These are phyloP conservation scores for Prunus yedoensis DNA, from an alignment of 331 rosid genomes.

Conservation along the genomic window DNA sequence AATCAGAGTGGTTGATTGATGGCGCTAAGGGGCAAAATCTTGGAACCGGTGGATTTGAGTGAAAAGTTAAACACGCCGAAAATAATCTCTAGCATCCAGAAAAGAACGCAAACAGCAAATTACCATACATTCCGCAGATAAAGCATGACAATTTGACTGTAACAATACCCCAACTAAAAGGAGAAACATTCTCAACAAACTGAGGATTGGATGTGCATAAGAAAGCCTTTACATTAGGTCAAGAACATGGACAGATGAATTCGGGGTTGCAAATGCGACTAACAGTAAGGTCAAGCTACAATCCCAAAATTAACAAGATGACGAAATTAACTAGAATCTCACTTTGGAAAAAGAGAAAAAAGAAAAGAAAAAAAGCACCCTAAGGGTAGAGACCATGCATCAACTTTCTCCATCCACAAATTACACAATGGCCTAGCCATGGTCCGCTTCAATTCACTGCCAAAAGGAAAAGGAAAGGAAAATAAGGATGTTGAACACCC, in stretches of 20 bases:
- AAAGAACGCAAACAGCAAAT: background rate
- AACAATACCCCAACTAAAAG: slow-evolving; percentile 7
- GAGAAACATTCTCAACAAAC: slow-evolving; percentile 14
- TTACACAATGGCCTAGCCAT: slow-evolving; percentile 13
- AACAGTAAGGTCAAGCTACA: slow-evolving; percentile 16
- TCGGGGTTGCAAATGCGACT: slow-evolving; percentile 8
- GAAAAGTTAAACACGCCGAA: too few species aligned
- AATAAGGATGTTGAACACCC: background rate
- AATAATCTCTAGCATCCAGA: background rate
- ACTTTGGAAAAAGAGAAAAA: background rate
- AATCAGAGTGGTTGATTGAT: too few species aligned
- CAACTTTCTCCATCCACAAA: slow-evolving; percentile 7
- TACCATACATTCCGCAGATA: background rate
- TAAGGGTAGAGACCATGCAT: background rate
- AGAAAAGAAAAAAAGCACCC: too few species aligned
- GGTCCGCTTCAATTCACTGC: slow-evolving; percentile 23
- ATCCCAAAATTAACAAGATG: slow-evolving; percentile 10
- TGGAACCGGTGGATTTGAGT: too few species aligned
- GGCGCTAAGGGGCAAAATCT: too few species aligned
- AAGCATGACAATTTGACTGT: background rate
- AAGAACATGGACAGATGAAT: background rate
- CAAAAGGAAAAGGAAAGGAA: background rate
- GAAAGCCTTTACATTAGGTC: slow-evolving; percentile 11
- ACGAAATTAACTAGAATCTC: slow-evolving; percentile 17
- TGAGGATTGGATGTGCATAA: slow-evolving; percentile 2